Percentiles rank a stretch among this genome's conserved stretches.
Conservation (phyloP, 176 grass and related monocot species). For the Neostapfia colusana region DNA sequence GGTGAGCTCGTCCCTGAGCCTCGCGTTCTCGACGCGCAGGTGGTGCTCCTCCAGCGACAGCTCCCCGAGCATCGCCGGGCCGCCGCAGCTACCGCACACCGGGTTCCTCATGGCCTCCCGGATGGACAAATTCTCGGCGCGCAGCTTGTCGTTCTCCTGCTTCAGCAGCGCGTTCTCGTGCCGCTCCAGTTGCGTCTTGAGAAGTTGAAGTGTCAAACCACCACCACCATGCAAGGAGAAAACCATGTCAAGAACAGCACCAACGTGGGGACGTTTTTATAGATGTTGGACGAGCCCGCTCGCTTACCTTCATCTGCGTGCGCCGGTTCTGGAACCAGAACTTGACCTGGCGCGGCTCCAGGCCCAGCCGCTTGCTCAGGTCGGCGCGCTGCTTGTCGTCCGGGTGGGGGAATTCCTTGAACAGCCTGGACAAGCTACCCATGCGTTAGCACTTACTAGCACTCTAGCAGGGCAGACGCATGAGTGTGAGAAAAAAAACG, state of each 20-base stretch:
- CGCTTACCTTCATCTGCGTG: constrained; percentile 74
- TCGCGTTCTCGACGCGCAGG: constrained; percentile 76
- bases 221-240: constrained; percentile 4
- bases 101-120: constrained; percentile 51
- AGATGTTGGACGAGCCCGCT: background rate
- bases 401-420: constrained; percentile 77
- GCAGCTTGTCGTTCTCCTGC: constrained; percentile 81
- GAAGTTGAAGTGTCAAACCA: background rate
- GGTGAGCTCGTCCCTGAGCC: constrained; percentile 71
- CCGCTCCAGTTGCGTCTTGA: constrained; percentile 60
- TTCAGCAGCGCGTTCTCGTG: constrained; percentile 70
- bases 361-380: constrained; percentile 60
- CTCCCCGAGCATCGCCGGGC: constrained; percentile 42
- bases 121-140: constrained; percentile 70
- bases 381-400: constrained; percentile 66
- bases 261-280: background rate
- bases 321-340: constrained; percentile 98
- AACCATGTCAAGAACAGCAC: constrained; percentile 2
- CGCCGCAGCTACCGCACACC: constrained; percentile 58
- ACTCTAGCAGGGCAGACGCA: background rate
- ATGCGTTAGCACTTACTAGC: background rate
- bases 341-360: constrained; percentile 81
- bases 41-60: constrained; percentile 66
- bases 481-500: background rate
- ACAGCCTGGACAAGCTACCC: constrained; percentile 44